Evolutionary conservation across 2,329 filamentous ascomycete genomes (phyloP), one percentile per base, ranked within the genome.

Genomic region (Gnomoniopsis smithogilvyi): DNA sequence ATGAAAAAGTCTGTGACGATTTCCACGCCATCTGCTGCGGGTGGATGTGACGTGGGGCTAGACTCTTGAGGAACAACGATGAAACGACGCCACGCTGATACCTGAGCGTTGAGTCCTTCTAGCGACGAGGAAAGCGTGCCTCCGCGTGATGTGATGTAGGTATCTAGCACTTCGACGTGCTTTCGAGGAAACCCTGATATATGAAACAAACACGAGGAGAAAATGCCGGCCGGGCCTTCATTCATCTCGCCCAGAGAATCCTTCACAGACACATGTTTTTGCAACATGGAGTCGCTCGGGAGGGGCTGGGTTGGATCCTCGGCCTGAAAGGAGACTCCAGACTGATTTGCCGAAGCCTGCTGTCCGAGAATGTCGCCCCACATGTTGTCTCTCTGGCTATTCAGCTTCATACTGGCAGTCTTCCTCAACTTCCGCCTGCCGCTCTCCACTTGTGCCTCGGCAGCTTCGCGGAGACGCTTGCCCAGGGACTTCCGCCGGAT

Each of bases 1-100:
- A 99, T 81, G 83, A 94, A 99, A 80, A 95, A 96, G 69, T 96
- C 92, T 12, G 92, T 98, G 34, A 96, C 86, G 47, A 82, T 70
- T 53, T 79, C 70, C 8, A 83, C 68, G 30, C 72, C 76, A 50
- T 75, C 70, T 4, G 72, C 72, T 3, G 73, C 63, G 1, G 48
- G 33, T 2, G 77, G 81, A 49, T 80, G 79, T 0, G 75, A 74
- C 1, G 77, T 73, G 1, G 79, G 74, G 15, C 75, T 74, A 0
- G 80, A 80, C 8, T 67, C 69, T 61, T 86, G 83, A 2, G 83
- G 82, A 1, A 86, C 81, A 47, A 86, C 73, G 34, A 85, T 67
- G 62, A 84, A 82, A 14, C 79, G 76, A 68, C 63, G 54, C 68
- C 55, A 22, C 62, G 54, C 68, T 54, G 65, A 66, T 3, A 70